Evolutionary conservation across 1,139 yeast genomes (phyloP), one percentile per base, ranked within the genome.

Genomic region (Pichia norvegensis): DNA sequence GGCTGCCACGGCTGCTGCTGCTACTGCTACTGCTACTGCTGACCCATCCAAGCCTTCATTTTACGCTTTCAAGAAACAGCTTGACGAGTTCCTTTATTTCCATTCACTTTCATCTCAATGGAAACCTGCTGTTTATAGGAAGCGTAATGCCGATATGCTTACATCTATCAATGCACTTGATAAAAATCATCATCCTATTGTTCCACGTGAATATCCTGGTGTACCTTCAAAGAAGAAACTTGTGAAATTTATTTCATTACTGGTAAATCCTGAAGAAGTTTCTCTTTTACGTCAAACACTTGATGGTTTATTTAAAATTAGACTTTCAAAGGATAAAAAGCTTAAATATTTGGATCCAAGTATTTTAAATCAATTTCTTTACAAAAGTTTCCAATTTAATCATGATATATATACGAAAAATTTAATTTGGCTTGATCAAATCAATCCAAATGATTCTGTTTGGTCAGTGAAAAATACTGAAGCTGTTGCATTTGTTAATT

Each of bases 81-180:
- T 62, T 27, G 65, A 63, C 42, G 61, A 56, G 11, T 62, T 52
- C 36, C 47, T 58, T 21, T 54, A 58, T 40, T 65, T 54, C 54
- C 56, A 58, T 46, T 56, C 62, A 40, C 55, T 67, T 2, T 58
- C 65, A 6, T 59, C 58, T 42, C 55, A 58, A 22, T 51, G 68
- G 48, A 68, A 64, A 54, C 69, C 73, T 2, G 59, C 67, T 40
- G 68, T 73, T 17, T 74, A 73, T 54, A 68, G 74, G 55, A 64
- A 66, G 22, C 68, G 64, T 64, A 68, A 72, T 54, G 72, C 74
- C 9, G 76, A 78, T 49, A 65, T 60, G 46, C 67, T 80, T 36
- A 60, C 78, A 47, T 72, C 81, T 11, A 35, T 52, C 38, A 85
- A 81, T 57, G 62, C 79, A 46, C 71, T 73, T 51, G 74, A 72